Conservation (phyloP, 2,329 filamentous ascomycete species). For the Sporothrix pseudoabietina region DNA sequence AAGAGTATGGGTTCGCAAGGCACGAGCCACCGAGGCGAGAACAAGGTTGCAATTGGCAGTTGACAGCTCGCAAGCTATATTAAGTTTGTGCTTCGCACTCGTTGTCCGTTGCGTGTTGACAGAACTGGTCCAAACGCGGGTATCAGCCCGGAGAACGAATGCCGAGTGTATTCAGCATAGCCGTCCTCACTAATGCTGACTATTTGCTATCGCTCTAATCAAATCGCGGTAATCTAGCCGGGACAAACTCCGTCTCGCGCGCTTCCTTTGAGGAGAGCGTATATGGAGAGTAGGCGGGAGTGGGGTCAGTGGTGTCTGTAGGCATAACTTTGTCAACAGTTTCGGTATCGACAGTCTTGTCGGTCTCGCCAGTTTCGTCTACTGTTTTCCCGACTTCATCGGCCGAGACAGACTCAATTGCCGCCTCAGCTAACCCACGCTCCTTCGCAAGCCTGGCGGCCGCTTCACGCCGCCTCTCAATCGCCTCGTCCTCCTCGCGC, state of each 20-base stretch:
- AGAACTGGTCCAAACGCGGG: not conserved
- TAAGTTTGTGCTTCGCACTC: too few relatives aligned
- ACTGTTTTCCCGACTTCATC: not conserved
- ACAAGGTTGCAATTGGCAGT: not conserved
- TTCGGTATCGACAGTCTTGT: not conserved
- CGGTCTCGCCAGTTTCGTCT: not conserved
- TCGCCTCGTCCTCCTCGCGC: slow-evolving; percentile 55
- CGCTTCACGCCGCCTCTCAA: slow-evolving; percentile 56
- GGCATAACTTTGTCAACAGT: not conserved
- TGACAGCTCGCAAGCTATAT: not conserved
- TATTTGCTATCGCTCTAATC: not conserved
- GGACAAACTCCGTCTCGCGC: slow-evolving; percentile 51
- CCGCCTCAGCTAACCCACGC: slow-evolving; percentile 47
- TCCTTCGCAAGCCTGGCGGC: slow-evolving; percentile 55
- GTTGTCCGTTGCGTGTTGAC: too few relatives aligned
- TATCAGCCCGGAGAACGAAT: not conserved
- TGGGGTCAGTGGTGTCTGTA: not conserved
- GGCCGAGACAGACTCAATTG: not conserved
- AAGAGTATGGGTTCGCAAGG: not conserved
- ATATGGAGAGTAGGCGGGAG: not conserved
- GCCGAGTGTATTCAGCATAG: not conserved
- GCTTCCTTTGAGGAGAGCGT: not conserved
- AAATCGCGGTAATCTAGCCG: slow-evolving; percentile 62
- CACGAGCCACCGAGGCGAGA: not conserved
- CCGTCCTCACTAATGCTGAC: not conserved